phyloP scores from a whole-genome alignment of 805 yeast species.

The Ogataea paraovalis region DNA sequence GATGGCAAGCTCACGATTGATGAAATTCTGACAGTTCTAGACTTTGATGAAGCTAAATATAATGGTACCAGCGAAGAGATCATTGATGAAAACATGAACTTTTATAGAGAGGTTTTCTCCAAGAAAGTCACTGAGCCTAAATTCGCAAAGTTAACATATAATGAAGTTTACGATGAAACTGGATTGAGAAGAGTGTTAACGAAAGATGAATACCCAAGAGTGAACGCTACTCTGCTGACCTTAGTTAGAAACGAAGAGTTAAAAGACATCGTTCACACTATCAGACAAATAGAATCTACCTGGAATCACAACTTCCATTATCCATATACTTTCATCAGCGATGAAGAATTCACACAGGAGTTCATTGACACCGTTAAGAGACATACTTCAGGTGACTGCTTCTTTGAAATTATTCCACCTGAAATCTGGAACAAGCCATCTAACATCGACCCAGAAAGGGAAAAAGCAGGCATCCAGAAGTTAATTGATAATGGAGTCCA shows the following conservation, averaged over 20 bases:
- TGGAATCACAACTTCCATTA: constrained; percentile 79
- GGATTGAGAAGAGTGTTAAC: constrained; percentile 25
- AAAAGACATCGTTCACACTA: constrained; percentile 47
- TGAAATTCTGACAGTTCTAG: constrained; percentile 23
- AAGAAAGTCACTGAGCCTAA: constrained; percentile 33
- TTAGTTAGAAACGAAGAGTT: constrained; percentile 74
- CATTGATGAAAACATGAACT: constrained; percentile 32
- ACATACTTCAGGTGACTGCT: constrained; percentile 41
- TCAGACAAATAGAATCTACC: constrained; percentile 56
- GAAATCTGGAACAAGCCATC: constrained; percentile 49
- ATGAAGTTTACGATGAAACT: constrained; percentile 24
- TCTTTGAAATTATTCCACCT: constrained; percentile 50
- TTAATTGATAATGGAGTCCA: constrained; percentile 44
- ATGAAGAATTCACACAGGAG: constrained; percentile 73
- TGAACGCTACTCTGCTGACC: constrained; percentile 73
- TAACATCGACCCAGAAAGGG: constrained; percentile 37
- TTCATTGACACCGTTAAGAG: constrained; percentile 53
- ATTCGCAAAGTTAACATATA: constrained; percentile 30
- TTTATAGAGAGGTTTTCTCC: constrained; percentile 31
- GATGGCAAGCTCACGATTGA: constrained; percentile 25
- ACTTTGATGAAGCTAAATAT: constrained; percentile 18
- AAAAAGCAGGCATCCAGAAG: constrained; percentile 35
- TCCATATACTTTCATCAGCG: constrained; percentile 93
- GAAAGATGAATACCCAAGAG: constrained; percentile 36
- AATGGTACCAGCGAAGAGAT: constrained; percentile 26